Evolutionary conservation across 768 basidiomycete genomes (phyloP), one percentile per base, ranked within the genome.

Genomic region (Suillus americanus): DNA sequence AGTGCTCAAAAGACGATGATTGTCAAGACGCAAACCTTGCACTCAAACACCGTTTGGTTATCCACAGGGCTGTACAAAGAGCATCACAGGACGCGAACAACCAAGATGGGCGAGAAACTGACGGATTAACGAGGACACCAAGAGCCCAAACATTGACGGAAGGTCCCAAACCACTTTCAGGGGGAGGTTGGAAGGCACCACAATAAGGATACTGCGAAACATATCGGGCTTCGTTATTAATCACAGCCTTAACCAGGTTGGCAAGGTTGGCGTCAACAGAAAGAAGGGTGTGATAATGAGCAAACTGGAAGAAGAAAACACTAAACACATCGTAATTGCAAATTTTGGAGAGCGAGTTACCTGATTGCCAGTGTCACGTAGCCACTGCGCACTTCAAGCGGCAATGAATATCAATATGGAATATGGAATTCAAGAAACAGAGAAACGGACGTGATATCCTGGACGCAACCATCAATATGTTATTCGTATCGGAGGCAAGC

Each of bases 311-410:
- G 56, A 50, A 56, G 55, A 46, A 68, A 46, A 13, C 35, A 41
- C 45, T 68, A 56, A 67, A 43, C 35, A 25, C 14, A n/a, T 16
- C 35, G 25, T 3, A 28, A 45, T 45, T 33, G 54, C 37, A 14
- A n/a, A 6, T 28, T 41, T 38, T 33, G 16, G 4, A 37, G 38
- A 70, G 76, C 35, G 62, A 59, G 18, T 30, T 28, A 88, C 89
- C 77, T 91, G 90, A 71, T 92, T 93, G 30, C 86, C 89, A 25
- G 91, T 90, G 71, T 93, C 91, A 59, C 91, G 88, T 43, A 93
- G 80, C 91, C 91, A 93, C 71, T 92, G 91, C 3, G 91, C 91
- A 38, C 90, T 92, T 64, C 46, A 57, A 16, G 57, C 10, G 12
- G 57, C 18, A 61, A 8, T 40, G 56, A 46, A 63, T 4, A 48